A percentile compares a stretch with the other conserved stretches of the same genome.
These are phyloP conservation scores for Orbilia oligospora DNA, from an alignment of 2,329 filamentous ascomycete genomes.

Conservation along the genomic window DNA sequence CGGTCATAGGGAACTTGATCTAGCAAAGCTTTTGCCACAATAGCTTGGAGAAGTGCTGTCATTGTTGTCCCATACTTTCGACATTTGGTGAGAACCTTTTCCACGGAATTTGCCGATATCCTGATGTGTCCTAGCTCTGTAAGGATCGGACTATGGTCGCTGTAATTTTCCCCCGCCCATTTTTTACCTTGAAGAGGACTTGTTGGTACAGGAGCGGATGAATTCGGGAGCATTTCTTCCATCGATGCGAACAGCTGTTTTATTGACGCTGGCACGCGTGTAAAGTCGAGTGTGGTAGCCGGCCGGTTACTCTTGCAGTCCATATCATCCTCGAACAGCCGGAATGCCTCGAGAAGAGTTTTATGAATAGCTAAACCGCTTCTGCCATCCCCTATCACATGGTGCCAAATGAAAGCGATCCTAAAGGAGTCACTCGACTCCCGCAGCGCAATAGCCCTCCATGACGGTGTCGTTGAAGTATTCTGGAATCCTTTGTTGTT, in stretches of 20 bases:
- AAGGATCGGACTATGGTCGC: conserved; percentile 22
- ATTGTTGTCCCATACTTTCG: conserved; percentile 42
- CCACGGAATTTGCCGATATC: conserved; percentile 26
- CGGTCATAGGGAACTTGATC: conserved; percentile 27
- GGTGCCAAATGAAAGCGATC: conserved; percentile 49
- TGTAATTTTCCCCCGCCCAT: conserved; percentile 45
- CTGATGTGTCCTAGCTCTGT: conserved; percentile 40
- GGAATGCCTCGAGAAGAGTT: conserved; percentile 35
- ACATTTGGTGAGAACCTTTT: conserved; percentile 19
- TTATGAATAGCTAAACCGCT: conserved; percentile 41
- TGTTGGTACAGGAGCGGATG: conserved; percentile 4
- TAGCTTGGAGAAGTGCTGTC: conserved; percentile 47
- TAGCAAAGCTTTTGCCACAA: conserved; percentile 41
- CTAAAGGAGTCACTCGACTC: conserved; percentile 17
- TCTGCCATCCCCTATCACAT: conserved; percentile 48
- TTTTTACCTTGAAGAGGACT: conserved; percentile 22
- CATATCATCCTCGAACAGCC: conserved; percentile 16
- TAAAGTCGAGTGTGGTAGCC: conserved; percentile 3
- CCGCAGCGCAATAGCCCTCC: conserved; percentile 44
- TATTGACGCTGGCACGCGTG: conserved; percentile 22
- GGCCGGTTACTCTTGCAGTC: conserved; percentile 42
- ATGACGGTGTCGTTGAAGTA: conserved; percentile 18
- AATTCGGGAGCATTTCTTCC: conserved; percentile 35
- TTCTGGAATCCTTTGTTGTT: conserved; percentile 44
- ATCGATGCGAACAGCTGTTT: conserved; percentile 40